Percentiles rank a stretch among this genome's conserved stretches.
Conservation (phyloP, 2,329 filamentous ascomycete genomes). For the Orbilia blumenaviensis region DNA sequence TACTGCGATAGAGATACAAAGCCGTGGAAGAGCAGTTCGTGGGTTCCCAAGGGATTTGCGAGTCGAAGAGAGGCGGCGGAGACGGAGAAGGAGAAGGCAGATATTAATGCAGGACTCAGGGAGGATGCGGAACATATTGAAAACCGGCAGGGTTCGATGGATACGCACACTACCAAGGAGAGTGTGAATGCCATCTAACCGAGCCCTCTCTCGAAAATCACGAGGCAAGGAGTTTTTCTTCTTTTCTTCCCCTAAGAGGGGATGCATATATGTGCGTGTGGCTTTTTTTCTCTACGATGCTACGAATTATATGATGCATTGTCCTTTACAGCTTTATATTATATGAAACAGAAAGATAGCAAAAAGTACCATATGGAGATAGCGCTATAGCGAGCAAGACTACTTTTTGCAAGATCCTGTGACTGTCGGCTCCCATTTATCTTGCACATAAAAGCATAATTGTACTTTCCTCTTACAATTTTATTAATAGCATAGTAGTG, state of each 20-base stretch:
- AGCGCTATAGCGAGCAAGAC: no score
- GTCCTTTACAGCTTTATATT: no score
- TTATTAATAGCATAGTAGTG: background rate
- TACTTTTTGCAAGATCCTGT: no score
- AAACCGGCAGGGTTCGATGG: conserved; percentile 30
- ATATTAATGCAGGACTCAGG: conserved; percentile 39
- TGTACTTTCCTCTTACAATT: background rate
- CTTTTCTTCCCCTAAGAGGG: background rate
- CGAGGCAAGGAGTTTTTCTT: background rate
- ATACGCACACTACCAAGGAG: conserved; percentile 43
- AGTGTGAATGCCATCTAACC: conserved; percentile 27
- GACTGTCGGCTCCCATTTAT: no score
- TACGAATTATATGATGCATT: background rate
- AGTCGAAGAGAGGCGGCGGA: conserved; percentile 60
- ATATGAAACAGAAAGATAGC: no score
- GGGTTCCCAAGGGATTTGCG: conserved; percentile 64
- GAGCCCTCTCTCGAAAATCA: background rate
- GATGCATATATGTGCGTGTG: no score
- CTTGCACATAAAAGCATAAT: no score
- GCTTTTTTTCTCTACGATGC: background rate
- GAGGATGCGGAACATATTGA: conserved; percentile 44
- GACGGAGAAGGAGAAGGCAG: conserved; percentile 31
- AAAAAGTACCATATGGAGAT: no score
- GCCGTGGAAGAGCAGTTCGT: conserved; percentile 71
- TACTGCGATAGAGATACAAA: conserved; percentile 71